Evolutionary conservation across 495 filamentous ascomycete species (phyloP).

Genomic region (Podospora fimiseda): DNA sequence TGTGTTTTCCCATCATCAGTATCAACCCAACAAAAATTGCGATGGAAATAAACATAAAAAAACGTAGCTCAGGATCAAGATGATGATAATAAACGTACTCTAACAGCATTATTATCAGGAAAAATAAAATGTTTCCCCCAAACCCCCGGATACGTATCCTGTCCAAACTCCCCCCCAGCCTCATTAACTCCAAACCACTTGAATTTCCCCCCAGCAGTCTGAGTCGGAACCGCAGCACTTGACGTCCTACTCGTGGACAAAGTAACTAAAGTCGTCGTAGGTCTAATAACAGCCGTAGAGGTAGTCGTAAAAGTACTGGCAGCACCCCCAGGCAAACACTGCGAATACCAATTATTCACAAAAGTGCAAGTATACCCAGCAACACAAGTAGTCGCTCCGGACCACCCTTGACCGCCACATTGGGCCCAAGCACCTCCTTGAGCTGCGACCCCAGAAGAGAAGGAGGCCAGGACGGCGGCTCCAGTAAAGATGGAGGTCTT

Average conservation of each 20-base stretch:
- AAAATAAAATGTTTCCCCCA: slow-evolving; percentile 55
- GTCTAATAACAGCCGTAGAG: slow-evolving; percentile 12
- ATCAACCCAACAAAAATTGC: too few relatives aligned
- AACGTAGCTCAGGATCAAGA: too few relatives aligned
- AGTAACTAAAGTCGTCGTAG: slow-evolving; percentile 11
- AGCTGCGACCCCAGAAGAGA: slow-evolving; percentile 21
- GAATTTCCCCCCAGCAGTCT: slow-evolving; percentile 24
- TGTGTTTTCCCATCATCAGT: too few relatives aligned
- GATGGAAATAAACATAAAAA: too few relatives aligned
- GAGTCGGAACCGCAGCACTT: slow-evolving; percentile 7
- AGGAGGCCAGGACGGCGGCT: slow-evolving; percentile 17
- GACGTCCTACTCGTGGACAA: slow-evolving; percentile 8
- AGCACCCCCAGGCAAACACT: slow-evolving; percentile 28
- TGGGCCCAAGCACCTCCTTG: slow-evolving; percentile 31
- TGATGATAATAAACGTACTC: slow-evolving; percentile 27
- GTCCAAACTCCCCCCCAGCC: slow-evolving; percentile 52
- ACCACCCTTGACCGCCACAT: slow-evolving; percentile 40
- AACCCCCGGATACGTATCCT: slow-evolving; percentile 44
- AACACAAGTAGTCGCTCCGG: slow-evolving; percentile 36
- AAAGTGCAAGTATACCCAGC: slow-evolving; percentile 35
- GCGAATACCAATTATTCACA: slow-evolving; percentile 40
- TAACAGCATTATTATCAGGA: slow-evolving; percentile 42
- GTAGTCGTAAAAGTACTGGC: slow-evolving; percentile 14
- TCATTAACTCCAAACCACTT: slow-evolving; percentile 42
- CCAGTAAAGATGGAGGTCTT: slow-evolving; percentile 23